phyloP scores from a whole-genome alignment of 768 basidiomycete genomes.

The Dentipellis fragilis region DNA sequence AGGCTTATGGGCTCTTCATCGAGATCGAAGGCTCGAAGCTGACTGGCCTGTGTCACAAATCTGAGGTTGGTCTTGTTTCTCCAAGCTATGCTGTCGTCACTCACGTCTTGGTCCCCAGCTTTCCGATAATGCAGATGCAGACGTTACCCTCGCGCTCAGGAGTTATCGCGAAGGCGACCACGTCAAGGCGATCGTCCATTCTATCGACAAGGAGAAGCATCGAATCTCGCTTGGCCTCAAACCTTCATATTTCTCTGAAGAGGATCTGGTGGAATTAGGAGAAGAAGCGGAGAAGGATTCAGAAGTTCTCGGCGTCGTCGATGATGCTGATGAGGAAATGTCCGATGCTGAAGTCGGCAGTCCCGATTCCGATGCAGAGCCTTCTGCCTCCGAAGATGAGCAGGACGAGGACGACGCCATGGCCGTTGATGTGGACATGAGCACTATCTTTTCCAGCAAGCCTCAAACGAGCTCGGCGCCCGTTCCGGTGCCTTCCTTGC shows the following conservation, averaged over 20 bases:
- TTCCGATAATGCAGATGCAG: slow-evolving; percentile 78
- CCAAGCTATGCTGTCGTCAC: neutral
- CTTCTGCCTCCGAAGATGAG: slow-evolving; percentile 11
- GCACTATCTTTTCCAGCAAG: neutral
- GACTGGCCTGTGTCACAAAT: slow-evolving; percentile 89
- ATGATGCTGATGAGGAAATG: slow-evolving; percentile 19
- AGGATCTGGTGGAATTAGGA: slow-evolving; percentile 35
- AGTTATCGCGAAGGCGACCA: slow-evolving; percentile 82
- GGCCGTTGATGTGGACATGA: slow-evolving; percentile 33
- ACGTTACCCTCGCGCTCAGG: slow-evolving; percentile 65
- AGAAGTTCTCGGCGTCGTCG: slow-evolving; percentile 22
- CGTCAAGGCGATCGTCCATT: slow-evolving; percentile 69
- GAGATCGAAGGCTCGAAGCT: slow-evolving; percentile 78
- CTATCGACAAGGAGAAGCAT: slow-evolving; percentile 65
- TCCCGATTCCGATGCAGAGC: slow-evolving; percentile 5
- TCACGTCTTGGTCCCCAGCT: slow-evolving; percentile 36
- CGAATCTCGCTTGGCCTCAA: slow-evolving; percentile 80
- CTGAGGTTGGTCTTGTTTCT: slow-evolving; percentile 45
- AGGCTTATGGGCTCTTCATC: slow-evolving; percentile 89
- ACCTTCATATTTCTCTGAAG: slow-evolving; percentile 73
- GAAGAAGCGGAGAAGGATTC: slow-evolving; percentile 20
- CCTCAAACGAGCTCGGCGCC: neutral
- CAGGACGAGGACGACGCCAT: slow-evolving; percentile 22
- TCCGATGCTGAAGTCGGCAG: slow-evolving; percentile 18
- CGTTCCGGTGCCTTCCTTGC: slow-evolving; percentile 28